phyloP scores from a whole-genome alignment of 352 stramenopile genomes.

The Pythium diclinum region DNA sequence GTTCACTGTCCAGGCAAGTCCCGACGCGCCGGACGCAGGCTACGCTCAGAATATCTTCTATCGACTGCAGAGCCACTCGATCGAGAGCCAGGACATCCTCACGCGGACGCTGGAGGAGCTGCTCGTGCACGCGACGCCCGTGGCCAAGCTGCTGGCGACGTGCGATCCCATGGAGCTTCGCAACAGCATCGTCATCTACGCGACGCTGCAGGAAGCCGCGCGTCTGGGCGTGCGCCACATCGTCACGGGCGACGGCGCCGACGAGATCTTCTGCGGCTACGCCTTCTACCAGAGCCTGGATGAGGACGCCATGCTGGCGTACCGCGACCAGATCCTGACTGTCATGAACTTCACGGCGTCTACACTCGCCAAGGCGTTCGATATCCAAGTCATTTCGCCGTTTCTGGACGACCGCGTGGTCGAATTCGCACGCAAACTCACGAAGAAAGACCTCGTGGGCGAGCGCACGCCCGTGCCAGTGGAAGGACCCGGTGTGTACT shows the following conservation, averaged over 20 bases:
- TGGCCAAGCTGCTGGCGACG: slow-evolving; percentile 54
- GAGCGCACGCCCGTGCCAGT: slow-evolving; percentile 56
- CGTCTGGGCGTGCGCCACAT: slow-evolving; percentile 54
- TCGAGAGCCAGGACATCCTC: slow-evolving; percentile 66
- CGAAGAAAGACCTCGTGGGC: slow-evolving; percentile 63
- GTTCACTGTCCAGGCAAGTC: slow-evolving; percentile 53
- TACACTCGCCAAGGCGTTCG: slow-evolving; percentile 56
- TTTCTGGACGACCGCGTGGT: slow-evolving; percentile 72
- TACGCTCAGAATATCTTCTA: slow-evolving; percentile 49
- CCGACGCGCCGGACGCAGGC: slow-evolving; percentile 36
- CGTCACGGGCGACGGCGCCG: slow-evolving; percentile 80
- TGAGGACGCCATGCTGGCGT: slow-evolving; percentile 51
- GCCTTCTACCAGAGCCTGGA: slow-evolving; percentile 77
- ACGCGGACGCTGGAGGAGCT: slow-evolving; percentile 53
- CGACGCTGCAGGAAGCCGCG: slow-evolving; percentile 52
- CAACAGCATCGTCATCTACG: slow-evolving; percentile 85
- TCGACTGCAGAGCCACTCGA: slow-evolving; percentile 36
- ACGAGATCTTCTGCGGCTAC: slow-evolving; percentile 89
- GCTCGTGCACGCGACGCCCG: slow-evolving; percentile 32
- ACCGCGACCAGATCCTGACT: slow-evolving; percentile 69
- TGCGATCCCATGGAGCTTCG: slow-evolving; percentile 87
- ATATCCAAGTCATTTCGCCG: slow-evolving; percentile 69
- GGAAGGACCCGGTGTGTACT: slow-evolving; percentile 36
- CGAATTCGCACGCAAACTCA: slow-evolving; percentile 56
- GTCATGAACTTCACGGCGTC: slow-evolving; percentile 84